Conservation (phyloP, 495 filamentous ascomycete species). For the Trichoderma reesei region DNA sequence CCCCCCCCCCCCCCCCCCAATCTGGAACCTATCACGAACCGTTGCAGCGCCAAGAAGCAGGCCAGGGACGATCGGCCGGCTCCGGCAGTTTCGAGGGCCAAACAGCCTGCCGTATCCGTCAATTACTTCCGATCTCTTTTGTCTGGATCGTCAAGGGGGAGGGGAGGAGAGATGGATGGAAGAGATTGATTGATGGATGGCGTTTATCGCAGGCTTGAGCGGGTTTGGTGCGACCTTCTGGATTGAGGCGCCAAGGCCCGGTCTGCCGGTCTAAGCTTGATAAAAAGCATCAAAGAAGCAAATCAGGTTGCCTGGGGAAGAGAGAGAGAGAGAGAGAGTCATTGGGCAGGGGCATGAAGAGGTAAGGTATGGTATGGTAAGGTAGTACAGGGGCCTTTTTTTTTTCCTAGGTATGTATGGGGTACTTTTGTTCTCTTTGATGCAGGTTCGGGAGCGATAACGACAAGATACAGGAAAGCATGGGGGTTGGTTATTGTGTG, state of each 20-base stretch:
- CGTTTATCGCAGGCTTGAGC: not conserved
- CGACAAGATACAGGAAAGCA: not conserved
- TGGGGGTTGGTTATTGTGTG: not conserved
- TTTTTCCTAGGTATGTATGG: too few species aligned
- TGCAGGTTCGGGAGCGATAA: too few species aligned
- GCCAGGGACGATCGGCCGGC: not conserved
- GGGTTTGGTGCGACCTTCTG: not conserved
- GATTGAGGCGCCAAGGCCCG: conserved; percentile 1
- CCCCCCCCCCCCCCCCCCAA: too few species aligned
- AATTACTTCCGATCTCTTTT: not conserved
- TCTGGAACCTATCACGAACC: too few species aligned
- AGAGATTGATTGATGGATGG: too few species aligned
- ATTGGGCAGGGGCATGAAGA: too few species aligned
- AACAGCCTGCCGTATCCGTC: conserved; percentile 4
- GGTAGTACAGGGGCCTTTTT: too few species aligned
- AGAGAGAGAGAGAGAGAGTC: too few species aligned
- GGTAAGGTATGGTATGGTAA: not conserved
- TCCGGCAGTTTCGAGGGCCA: conserved; percentile 1
- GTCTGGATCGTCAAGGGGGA: not conserved
- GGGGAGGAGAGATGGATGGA: too few species aligned
- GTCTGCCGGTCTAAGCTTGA: not conserved
- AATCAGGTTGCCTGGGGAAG: too few species aligned
- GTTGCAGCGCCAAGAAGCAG: too few species aligned
- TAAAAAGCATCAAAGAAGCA: not conserved
- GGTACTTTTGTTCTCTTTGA: too few species aligned